Evolutionary conservation across 140 eudicot species (phyloP), one percentile per base, ranked within the genome.

Genomic region (Oenanthe javanica): DNA sequence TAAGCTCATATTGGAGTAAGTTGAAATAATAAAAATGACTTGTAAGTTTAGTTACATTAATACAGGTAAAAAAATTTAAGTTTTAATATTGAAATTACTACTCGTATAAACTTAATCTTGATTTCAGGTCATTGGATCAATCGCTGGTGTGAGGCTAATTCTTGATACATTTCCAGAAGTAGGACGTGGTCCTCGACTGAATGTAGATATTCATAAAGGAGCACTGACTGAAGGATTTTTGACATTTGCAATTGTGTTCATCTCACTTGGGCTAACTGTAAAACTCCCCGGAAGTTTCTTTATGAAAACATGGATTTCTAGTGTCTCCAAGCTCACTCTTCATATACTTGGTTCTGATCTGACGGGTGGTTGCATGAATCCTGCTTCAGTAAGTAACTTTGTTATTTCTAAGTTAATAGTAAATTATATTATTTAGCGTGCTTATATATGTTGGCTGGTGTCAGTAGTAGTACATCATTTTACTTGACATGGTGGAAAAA

Each of bases 351-450:
- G 99, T 19, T 86, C 97, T 14, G 99, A 94, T 86, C 83, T 92
- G 43, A 94, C 97, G 0, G 97, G 99, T 64, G 99, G 99, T 77
- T 86, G 90, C 85, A 94, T 94, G 99, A 94, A 94, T 79, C 99
- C 99, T 0, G 99, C 97, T 54, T 88, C 99, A 52, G 99, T 92
- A 89, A 90, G 98, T 78, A 67, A 46, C 72, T 13, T 6, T n/a
- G 23, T 15, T 19, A 6, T 18, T 6, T 48, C 46, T 49, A 5
- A 14, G 59, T 38, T 75, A 14, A 49, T 49, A 31, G 31, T 31
- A 63, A 38, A 31, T 12, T 75, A n/a, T 48, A 31, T 47, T 19
- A n/a, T n/a, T 43, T 38, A 1, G 23, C 42, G n/a, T 16, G 50
- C n/a, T 8, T 40, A 72, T 42, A 15, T 43, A 63, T 25, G 13